phyloP scores from a whole-genome alignment of 2,329 filamentous ascomycete species.

The Curvularia hawaiiensis region DNA sequence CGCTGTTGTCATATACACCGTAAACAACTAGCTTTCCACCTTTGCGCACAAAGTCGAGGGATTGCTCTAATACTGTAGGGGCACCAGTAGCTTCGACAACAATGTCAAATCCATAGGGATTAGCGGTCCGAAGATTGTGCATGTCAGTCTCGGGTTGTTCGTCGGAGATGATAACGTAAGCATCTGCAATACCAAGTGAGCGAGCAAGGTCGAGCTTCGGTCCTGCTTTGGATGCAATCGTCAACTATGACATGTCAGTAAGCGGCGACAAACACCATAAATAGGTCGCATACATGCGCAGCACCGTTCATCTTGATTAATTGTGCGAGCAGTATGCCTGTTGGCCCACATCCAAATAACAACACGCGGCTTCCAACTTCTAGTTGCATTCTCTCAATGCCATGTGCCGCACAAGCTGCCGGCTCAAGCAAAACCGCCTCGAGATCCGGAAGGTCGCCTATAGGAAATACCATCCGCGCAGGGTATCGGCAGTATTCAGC shows the following conservation, averaged over 20 bases:
- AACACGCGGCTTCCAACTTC: constrained; percentile 69
- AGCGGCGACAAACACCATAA: too few species aligned
- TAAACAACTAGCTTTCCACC: constrained; percentile 76
- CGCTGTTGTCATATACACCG: constrained; percentile 69
- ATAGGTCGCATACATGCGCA: constrained; percentile 55
- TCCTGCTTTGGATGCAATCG: constrained; percentile 70
- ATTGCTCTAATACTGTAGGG: constrained; percentile 70
- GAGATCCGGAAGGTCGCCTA: constrained; percentile 68
- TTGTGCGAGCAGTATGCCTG: constrained; percentile 68
- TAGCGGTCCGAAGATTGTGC: constrained; percentile 64
- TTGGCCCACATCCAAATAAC: constrained; percentile 70
- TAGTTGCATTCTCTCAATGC: constrained; percentile 70
- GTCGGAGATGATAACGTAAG: constrained; percentile 53
- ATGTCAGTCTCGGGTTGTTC: constrained; percentile 52
- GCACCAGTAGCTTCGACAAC: constrained; percentile 74
- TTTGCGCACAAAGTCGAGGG: constrained; percentile 73
- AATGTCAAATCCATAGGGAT: constrained; percentile 76
- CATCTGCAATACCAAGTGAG: constrained; percentile 54
- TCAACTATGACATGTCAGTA: constrained; percentile 47
- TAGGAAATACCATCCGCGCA: constrained; percentile 65
- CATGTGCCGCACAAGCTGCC: constrained; percentile 73
- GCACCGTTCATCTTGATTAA: constrained; percentile 69
- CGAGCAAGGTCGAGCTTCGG: constrained; percentile 73
- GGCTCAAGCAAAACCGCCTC: constrained; percentile 74
- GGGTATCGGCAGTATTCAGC: constrained; percentile 69